phyloP scores from a whole-genome alignment of 441 rosid genomes.

The Erodium texanum region DNA sequence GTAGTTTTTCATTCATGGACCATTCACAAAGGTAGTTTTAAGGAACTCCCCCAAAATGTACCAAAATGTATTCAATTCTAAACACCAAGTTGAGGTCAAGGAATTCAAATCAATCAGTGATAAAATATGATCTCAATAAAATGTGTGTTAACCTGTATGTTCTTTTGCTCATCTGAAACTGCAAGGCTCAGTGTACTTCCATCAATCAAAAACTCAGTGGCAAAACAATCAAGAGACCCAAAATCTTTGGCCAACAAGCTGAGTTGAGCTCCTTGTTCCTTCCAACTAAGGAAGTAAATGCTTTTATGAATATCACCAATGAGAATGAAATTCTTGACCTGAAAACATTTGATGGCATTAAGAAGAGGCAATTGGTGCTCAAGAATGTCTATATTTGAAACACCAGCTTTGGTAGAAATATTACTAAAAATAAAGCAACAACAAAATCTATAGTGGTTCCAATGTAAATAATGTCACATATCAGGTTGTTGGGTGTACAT shows the following conservation, averaged over 20 bases:
- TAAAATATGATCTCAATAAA: neutral
- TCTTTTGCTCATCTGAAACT: conserved; percentile 92
- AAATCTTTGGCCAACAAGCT: conserved; percentile 91
- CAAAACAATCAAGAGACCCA: conserved; percentile 86
- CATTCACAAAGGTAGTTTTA: too few species aligned
- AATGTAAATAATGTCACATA: neutral
- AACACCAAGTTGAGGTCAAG: neutral
- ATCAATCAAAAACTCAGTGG: conserved; percentile 95
- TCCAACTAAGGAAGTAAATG: conserved; percentile 94
- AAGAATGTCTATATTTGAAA: neutral
- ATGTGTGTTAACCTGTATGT: conserved; percentile 56
- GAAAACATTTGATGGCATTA: conserved; percentile 20
- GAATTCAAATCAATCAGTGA: neutral
- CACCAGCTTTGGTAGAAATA: too few species aligned
- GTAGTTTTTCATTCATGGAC: too few species aligned
- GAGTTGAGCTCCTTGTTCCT: conserved; percentile 96
- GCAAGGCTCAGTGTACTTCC: conserved; percentile 91
- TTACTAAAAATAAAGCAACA: too few species aligned
- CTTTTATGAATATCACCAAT: conserved; percentile 92
- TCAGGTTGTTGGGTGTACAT: too few species aligned
- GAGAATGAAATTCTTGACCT: conserved; percentile 87
- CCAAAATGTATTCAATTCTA: too few species aligned
- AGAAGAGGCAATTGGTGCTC: neutral
- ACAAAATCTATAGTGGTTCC: neutral
- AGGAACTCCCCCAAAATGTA: too few species aligned